Conservation (phyloP, 179 eudicot species). For the Silene noctiflora region DNA sequence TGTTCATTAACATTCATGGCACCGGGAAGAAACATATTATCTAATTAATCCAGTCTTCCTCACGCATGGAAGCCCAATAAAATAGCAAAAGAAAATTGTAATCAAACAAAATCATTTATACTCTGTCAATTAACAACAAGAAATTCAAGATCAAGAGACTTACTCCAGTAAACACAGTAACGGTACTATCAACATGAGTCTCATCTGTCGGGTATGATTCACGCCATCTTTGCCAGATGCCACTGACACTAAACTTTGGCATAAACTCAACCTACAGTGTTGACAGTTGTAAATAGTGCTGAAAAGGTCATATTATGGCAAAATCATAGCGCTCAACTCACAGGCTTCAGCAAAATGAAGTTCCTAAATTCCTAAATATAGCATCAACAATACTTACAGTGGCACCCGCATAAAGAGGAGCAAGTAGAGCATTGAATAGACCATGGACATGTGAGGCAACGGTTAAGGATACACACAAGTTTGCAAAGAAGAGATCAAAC, state of each 20-base stretch:
- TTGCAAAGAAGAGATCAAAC: not conserved
- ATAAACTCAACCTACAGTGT: conserved; percentile 82
- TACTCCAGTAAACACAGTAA: conserved; percentile 96
- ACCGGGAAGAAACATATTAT: not conserved
- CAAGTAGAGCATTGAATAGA: conserved; percentile 85
- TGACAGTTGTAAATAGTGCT: conserved; percentile 15
- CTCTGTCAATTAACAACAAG: not conserved
- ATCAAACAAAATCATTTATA: not conserved
- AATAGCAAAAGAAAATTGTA: not conserved
- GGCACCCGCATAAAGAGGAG: conserved; percentile 96
- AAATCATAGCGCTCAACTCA: conserved; percentile 1
- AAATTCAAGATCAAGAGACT: conserved; percentile 26
- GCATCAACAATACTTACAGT: conserved; percentile 41
- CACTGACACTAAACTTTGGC: conserved; percentile 97
- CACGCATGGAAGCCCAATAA: not conserved
- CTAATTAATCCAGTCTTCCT: conserved; percentile 4
- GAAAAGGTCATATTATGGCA: conserved; percentile 6
- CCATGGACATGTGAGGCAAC: conserved; percentile 82
- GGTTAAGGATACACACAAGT: conserved; percentile 55
- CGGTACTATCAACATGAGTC: conserved; percentile 49
- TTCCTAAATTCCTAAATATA: not conserved
- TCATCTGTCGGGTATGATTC: conserved; percentile 85
- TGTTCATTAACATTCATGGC: not conserved
- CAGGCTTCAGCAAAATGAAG: not conserved
- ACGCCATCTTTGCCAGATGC: conserved; percentile 99